A percentile compares a stretch with the other conserved stretches of the same genome.
phyloP scores from a whole-genome alignment of 2,329 filamentous ascomycete genomes.

The Xylariomycetidae sp. region DNA sequence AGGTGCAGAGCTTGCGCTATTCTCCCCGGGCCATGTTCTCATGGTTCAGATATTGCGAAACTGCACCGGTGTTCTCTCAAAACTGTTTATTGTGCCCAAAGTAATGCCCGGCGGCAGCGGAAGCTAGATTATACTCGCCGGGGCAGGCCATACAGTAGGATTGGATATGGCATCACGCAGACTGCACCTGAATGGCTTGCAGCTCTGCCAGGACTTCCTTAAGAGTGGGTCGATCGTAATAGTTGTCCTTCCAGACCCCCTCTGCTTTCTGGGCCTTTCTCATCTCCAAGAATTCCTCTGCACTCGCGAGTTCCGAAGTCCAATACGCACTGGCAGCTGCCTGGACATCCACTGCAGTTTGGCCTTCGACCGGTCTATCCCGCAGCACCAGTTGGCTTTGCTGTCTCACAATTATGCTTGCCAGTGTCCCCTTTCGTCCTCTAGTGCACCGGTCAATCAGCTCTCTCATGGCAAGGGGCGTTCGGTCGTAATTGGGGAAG shows the following conservation, averaged over 20 bases:
- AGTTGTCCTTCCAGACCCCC: conserved; percentile 45
- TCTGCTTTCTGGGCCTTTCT: conserved; percentile 30
- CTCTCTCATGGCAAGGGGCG: conserved; percentile 37
- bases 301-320: conserved; percentile 38
- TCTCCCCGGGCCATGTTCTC: too few species aligned
- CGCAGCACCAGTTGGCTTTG: conserved; percentile 41
- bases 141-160: too few species aligned
- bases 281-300: conserved; percentile 39
- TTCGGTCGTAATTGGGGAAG: conserved; percentile 46
- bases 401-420: conserved; percentile 37
- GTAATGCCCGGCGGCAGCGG: too few species aligned
- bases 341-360: conserved; percentile 28
- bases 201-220: conserved; percentile 34
- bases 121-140: too few species aligned
- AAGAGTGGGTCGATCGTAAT: conserved; percentile 41
- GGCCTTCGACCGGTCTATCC: conserved; percentile 23
- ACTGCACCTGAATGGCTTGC: conserved; percentile 13
- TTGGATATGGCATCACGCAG: too few species aligned
- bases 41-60: too few species aligned
- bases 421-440: conserved; percentile 40
- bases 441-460: conserved; percentile 48
- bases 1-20: too few species aligned
- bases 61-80: too few species aligned
- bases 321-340: conserved; percentile 40
- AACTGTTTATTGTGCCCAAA: too few species aligned